Percentiles rank a stretch among this genome's conserved stretches.
These are phyloP conservation scores for Candida taoyuanica DNA, from an alignment of 805 yeast species.

Conservation along the genomic window DNA sequence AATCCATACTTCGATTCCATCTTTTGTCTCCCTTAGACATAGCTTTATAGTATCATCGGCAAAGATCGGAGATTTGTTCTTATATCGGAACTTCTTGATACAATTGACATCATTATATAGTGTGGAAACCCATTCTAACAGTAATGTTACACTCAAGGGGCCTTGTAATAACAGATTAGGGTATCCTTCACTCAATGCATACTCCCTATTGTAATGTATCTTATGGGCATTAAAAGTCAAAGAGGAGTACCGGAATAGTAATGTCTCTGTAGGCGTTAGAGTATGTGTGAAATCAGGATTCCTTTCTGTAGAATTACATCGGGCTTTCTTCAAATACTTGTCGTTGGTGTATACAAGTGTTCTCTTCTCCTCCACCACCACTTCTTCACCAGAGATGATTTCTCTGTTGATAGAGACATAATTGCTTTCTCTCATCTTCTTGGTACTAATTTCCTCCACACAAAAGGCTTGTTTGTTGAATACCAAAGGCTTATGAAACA, in stretches of 20 bases:
- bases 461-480: constrained; percentile 42
- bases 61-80: constrained; percentile 40
- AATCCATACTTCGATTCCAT: constrained; percentile 20
- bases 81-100: constrained; percentile 35
- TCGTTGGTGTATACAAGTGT: constrained; percentile 57
- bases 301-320: not conserved
- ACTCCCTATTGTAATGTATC: constrained; percentile 66
- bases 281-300: constrained; percentile 26
- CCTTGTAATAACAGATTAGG: constrained; percentile 71
- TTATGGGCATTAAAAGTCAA: constrained; percentile 79
- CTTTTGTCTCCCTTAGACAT: constrained; percentile 12
- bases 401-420: constrained; percentile 55
- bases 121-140: constrained; percentile 46
- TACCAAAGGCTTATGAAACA: constrained; percentile 33
- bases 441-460: constrained; percentile 46
- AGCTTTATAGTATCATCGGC: constrained; percentile 29
- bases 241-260: constrained; percentile 62
- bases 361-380: constrained; percentile 47
- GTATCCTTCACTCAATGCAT: constrained; percentile 56
- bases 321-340: constrained; percentile 5
- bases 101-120: constrained; percentile 13
- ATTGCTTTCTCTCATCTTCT: constrained; percentile 32
- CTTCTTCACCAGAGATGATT: constrained; percentile 31
- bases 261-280: constrained; percentile 36
- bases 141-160: constrained; percentile 63